Percentiles rank a stretch among this genome's conserved stretches.
These are phyloP conservation scores for Phytopythium aichiense DNA, from an alignment of 352 stramenopile genomes.

Conservation along the genomic window DNA sequence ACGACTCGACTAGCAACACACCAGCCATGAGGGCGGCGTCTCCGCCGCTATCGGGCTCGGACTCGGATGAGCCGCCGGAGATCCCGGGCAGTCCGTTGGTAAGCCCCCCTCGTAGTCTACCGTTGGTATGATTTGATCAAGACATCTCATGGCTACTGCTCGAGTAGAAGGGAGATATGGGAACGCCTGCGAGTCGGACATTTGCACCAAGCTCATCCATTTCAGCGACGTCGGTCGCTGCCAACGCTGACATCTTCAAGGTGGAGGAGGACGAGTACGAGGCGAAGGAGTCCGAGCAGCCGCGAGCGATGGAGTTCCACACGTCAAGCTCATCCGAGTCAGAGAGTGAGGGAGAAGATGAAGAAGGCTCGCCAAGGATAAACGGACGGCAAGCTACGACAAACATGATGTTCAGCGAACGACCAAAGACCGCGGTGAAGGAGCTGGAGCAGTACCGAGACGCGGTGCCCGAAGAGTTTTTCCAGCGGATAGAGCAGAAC, in stretches of 20 bases:
- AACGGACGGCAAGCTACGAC: not conserved
- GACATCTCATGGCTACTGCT: not conserved
- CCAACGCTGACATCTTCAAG: slow-evolving; percentile 10
- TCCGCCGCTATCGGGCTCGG: slow-evolving; percentile 16
- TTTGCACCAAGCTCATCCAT: not conserved
- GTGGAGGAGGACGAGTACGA: slow-evolving; percentile 53
- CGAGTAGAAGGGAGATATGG: not conserved
- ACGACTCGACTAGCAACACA: slow-evolving; percentile 1
- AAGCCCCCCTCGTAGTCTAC: not conserved
- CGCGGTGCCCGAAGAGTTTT: slow-evolving; percentile 47
- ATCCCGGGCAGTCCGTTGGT: slow-evolving; percentile 65
- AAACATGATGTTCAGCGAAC: slow-evolving; percentile 7
- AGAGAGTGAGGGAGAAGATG: slow-evolving; percentile 17
- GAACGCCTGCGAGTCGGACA: not conserved
- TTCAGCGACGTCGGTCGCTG: not conserved
- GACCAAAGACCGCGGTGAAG: slow-evolving; percentile 50
- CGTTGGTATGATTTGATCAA: not conserved
- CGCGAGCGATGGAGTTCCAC: slow-evolving; percentile 52
- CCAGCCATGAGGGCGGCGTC: not conserved
- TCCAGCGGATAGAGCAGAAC: slow-evolving; percentile 27
- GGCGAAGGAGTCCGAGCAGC: slow-evolving; percentile 42
- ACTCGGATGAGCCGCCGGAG: slow-evolving; percentile 54
- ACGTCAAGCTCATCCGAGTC: slow-evolving; percentile 53
- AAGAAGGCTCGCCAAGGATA: slow-evolving; percentile 1
- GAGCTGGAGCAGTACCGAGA: slow-evolving; percentile 57